phyloP scores from a whole-genome alignment of 2,329 filamentous ascomycete genomes.

The Penicillium sp. region DNA sequence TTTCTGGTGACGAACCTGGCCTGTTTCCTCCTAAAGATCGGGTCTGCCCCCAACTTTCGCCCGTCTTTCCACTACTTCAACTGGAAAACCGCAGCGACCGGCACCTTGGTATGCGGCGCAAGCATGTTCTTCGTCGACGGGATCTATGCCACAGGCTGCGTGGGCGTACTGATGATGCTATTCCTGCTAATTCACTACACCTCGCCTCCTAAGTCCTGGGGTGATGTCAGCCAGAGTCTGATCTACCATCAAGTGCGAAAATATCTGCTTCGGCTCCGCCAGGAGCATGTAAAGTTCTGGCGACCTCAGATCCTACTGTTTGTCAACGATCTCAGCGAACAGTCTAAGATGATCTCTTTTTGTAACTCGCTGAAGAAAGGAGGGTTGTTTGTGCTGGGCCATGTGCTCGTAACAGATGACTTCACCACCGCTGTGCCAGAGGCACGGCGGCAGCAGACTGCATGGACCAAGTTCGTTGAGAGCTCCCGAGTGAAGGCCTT shows the following conservation, averaged over 20 bases:
- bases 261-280: slow-evolving; percentile 68
- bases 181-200: slow-evolving; percentile 80
- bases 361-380: slow-evolving; percentile 89
- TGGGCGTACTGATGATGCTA: slow-evolving; percentile 65
- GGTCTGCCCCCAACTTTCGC: slow-evolving; percentile 79
- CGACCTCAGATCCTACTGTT: slow-evolving; percentile 76
- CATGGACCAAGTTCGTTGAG: slow-evolving; percentile 81
- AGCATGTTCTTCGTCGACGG: slow-evolving; percentile 89
- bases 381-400: slow-evolving; percentile 71
- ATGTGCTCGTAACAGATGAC: slow-evolving; percentile 77
- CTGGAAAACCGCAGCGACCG: slow-evolving; percentile 69
- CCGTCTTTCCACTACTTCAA: slow-evolving; percentile 85
- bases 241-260: slow-evolving; percentile 86
- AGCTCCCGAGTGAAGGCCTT: slow-evolving; percentile 81
- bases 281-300: slow-evolving; percentile 92
- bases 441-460: slow-evolving; percentile 67
- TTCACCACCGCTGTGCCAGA: slow-evolving; percentile 71
- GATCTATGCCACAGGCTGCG: slow-evolving; percentile 66
- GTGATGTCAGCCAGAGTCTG: slow-evolving; percentile 78
- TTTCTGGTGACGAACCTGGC: slow-evolving; percentile 82
- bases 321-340: slow-evolving; percentile 70
- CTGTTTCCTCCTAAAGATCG: slow-evolving; percentile 76
- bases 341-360: slow-evolving; percentile 77
- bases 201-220: slow-evolving; percentile 78
- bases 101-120: slow-evolving; percentile 63